Percentiles rank a stretch among this genome's conserved stretches.
phyloP scores from a whole-genome alignment of 2,329 filamentous ascomycete genomes.

The Shiraia bambusicola region DNA sequence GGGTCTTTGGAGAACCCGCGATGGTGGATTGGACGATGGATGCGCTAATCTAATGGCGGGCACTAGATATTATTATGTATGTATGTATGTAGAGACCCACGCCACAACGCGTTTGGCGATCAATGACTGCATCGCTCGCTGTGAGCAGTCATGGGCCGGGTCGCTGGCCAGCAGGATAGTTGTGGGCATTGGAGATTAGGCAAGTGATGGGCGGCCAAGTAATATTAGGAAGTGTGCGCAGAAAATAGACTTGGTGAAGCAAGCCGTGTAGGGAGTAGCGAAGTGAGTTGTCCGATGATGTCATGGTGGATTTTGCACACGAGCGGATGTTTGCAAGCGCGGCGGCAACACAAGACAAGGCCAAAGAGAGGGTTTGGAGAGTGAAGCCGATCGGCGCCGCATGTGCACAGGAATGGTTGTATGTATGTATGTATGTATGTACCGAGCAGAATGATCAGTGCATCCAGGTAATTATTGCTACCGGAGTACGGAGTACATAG shows the following conservation, averaged over 20 bases:
- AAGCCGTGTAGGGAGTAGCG: slow-evolving; percentile 2
- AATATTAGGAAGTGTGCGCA: slow-evolving; percentile 12
- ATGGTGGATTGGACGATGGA: slow-evolving; percentile 17
- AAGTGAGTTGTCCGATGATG: slow-evolving; percentile 19
- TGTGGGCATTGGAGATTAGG: slow-evolving; percentile 7
- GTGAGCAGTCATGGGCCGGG: slow-evolving; percentile 16
- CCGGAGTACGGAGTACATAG: no score
- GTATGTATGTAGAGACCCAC: no score
- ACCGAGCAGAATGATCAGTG: no score
- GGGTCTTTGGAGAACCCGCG: slow-evolving; percentile 25
- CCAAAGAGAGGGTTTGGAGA: neutral
- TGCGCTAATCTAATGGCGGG: slow-evolving; percentile 18
- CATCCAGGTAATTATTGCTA: no score
- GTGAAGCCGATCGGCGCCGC: no score
- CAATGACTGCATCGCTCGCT: slow-evolving; percentile 20
- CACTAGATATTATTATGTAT: slow-evolving; percentile 11
- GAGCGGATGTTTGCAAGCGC: slow-evolving; percentile 10
- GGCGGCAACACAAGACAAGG: neutral
- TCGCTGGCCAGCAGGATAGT: slow-evolving; percentile 15
- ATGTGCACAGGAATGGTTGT: no score
- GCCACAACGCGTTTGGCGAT: slow-evolving; percentile 22
- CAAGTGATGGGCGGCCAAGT: slow-evolving; percentile 14
- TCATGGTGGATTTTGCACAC: slow-evolving; percentile 24
- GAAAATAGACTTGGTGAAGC: slow-evolving; percentile 27
- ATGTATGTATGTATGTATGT: no score